Percentiles rank a stretch among this genome's conserved stretches.
Evolutionary conservation across 352 stramenopile species (phyloP).

Genomic region (Phytophthora cactorum): DNA sequence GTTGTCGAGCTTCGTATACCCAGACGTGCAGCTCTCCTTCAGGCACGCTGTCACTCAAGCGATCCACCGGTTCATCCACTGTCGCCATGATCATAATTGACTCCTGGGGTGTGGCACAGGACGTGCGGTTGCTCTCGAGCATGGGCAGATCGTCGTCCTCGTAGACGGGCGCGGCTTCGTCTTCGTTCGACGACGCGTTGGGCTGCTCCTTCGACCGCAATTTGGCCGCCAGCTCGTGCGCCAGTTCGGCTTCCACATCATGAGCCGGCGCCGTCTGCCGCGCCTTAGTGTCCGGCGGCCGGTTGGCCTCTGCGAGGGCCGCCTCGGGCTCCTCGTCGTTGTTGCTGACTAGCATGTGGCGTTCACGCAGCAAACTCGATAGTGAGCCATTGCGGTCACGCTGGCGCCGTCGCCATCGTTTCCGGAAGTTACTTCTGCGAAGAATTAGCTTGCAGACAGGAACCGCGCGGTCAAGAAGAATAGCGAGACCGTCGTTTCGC

Average conservation of each 20-base stretch:
- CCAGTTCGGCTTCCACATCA: constrained; percentile 6
- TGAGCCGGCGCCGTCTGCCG: not conserved
- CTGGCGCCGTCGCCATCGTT: constrained; percentile 9
- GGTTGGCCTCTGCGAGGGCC: constrained; percentile 24
- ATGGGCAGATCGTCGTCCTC: constrained; percentile 41
- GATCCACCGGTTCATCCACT: constrained; percentile 20
- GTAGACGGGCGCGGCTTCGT: constrained; percentile 9
- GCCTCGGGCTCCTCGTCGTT: constrained; percentile 33
- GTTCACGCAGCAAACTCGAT: constrained; percentile 23
- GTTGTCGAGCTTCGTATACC: constrained; percentile 55
- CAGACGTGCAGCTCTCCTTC: constrained; percentile 55
- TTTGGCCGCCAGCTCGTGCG: constrained; percentile 24
- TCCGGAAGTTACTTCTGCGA: constrained; percentile 28
- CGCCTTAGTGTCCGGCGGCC: constrained; percentile 12
- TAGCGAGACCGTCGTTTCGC: constrained; percentile 24
- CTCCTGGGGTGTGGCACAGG: constrained; percentile 16
- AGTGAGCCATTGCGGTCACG: constrained; percentile 25
- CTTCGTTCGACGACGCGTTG: constrained; percentile 27
- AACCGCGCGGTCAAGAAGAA: constrained; percentile 17
- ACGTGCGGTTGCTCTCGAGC: constrained; percentile 38
- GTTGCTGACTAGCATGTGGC: constrained; percentile 38
- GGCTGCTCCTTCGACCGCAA: constrained; percentile 12
- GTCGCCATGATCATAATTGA: constrained; percentile 20
- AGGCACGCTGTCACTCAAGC: constrained; percentile 33
- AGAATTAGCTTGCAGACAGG: constrained; percentile 2